Evolutionary conservation across 176 grass and related monocot species (phyloP), one percentile per base, ranked within the genome.

Genomic region (Zea luxurians): DNA sequence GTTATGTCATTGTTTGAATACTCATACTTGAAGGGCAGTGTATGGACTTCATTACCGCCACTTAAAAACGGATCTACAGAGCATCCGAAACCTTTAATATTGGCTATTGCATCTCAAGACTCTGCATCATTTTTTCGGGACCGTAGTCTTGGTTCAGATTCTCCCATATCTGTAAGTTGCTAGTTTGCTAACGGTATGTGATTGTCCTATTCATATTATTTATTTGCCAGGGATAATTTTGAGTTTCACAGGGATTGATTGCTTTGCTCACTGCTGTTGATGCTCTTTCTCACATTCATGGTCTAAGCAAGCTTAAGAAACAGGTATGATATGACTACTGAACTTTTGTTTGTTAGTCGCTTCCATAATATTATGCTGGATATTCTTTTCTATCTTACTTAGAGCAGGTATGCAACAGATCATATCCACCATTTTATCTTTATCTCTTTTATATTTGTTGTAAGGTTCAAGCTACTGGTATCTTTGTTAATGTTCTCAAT

Each of bases 261-360:
- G 92, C 96, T 55, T 92, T 98, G 91, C 89, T 98, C 41, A 89
- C 89, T 79, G 89, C 96, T 76, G 92, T 98, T 72, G 96, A 98
- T 78, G 83, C 96, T 78, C 96, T 98, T 87, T 98, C 96, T 70
- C 87, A 85, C 78, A 61, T 98, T 49, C 71, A 71, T 75, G 81
- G 86, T 87, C 73, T 98, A 80, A 83, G 81, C 70, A 92, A 83
- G 61, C 92, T 98, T 45, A 80, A 94, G 75, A 98, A 94, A 87
- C 92, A 98, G 89, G 96, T 94, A 94, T 3, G 21, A 48, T 77
- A 61, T 70, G 53, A 76, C n/a, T 17, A 71, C 8, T 48, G 10
- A 35, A 64, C 64, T 34, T 58, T 84, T 35, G 6, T 71, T 6
- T 57, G 12, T 36, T 34, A 77, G 57, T 76, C 57, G 12, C 11